Percentiles rank a stretch among this genome's conserved stretches.
Conservation (phyloP, 345 rosid genomes). For the Lepidium sativum region DNA sequence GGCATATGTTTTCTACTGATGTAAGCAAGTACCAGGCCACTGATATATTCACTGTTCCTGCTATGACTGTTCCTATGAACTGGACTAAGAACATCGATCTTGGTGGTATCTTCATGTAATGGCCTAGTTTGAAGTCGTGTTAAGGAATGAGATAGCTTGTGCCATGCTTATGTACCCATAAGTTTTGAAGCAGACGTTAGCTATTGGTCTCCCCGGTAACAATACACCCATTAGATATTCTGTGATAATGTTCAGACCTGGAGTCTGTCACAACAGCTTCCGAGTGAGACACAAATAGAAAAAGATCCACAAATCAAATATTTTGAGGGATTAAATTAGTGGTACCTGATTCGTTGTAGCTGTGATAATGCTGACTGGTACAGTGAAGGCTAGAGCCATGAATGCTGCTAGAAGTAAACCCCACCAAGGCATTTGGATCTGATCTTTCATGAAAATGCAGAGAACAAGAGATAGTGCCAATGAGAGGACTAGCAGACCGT, state of each 20-base stretch:
- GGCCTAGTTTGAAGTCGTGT: slow-evolving; percentile 53
- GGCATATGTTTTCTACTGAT: slow-evolving; percentile 43
- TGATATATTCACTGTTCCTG: slow-evolving; percentile 41
- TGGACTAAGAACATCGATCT: slow-evolving; percentile 50
- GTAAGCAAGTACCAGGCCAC: slow-evolving; percentile 49
- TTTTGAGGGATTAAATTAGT: neutral
- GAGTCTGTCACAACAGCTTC: slow-evolving; percentile 23
- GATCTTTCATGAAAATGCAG: slow-evolving; percentile 40
- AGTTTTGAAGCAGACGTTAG: slow-evolving; percentile 51
- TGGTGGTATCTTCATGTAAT: slow-evolving; percentile 56
- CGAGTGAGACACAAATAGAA: neutral
- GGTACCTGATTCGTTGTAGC: slow-evolving; percentile 52
- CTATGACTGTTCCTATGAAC: slow-evolving; percentile 42
- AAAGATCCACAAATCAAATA: neutral
- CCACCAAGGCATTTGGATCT: slow-evolving; percentile 74
- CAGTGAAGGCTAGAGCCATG: slow-evolving; percentile 45
- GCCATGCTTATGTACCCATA: slow-evolving; percentile 50
- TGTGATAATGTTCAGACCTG: slow-evolving; percentile 50
- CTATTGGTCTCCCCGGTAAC: slow-evolving; percentile 54
- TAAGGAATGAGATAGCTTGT: slow-evolving; percentile 48
- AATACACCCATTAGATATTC: slow-evolving; percentile 53
- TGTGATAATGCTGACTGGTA: slow-evolving; percentile 47
- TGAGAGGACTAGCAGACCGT: slow-evolving; percentile 27
- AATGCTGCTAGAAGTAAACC: slow-evolving; percentile 47
- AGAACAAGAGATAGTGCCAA: slow-evolving; percentile 36